A percentile compares a stretch with the other conserved stretches of the same genome.
Evolutionary conservation across 768 basidiomycete species (phyloP).

Genomic region (Leucogyrophana mollusca): DNA sequence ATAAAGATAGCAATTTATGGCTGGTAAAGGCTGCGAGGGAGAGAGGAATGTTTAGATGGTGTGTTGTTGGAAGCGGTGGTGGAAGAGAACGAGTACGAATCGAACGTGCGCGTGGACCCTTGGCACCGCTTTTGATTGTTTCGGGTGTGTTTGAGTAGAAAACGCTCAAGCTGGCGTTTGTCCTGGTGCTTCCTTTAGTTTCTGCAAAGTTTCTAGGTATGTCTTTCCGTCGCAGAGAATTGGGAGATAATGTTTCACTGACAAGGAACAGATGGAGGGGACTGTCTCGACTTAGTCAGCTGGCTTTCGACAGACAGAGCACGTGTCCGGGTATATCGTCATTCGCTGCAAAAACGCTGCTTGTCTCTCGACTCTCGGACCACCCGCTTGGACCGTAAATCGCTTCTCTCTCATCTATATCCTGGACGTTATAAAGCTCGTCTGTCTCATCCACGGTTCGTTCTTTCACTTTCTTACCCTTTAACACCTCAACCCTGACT

Average conservation of each 20-base stretch:
- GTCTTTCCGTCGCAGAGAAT: no score
- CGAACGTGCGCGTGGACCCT: conserved; percentile 36
- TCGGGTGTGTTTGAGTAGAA: conserved; percentile 25
- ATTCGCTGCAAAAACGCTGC: conserved; percentile 21
- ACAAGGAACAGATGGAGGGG: no score
- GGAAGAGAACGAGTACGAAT: conserved; percentile 17
- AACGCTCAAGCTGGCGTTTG: conserved; percentile 18
- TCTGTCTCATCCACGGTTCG: background rate
- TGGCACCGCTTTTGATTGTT: conserved; percentile 27
- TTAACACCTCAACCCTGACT: background rate
- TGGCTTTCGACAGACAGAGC: conserved; percentile 10
- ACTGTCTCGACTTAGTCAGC: conserved; percentile 30
- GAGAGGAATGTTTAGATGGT: background rate
- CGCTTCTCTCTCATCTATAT: background rate
- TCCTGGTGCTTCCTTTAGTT: conserved; percentile 10
- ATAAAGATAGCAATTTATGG: no score
- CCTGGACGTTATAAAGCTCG: background rate
- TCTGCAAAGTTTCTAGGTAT: conserved; percentile 3
- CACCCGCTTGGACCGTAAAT: background rate
- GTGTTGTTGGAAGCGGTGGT: background rate
- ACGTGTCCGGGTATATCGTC: conserved; percentile 38
- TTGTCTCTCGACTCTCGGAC: conserved; percentile 4
- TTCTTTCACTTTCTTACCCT: background rate
- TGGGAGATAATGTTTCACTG: no score
- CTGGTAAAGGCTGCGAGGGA: conserved; percentile 1